Base-by-base conservation (phyloP, 805 yeast genomes). In the Alloascoidea africana region DNA sequence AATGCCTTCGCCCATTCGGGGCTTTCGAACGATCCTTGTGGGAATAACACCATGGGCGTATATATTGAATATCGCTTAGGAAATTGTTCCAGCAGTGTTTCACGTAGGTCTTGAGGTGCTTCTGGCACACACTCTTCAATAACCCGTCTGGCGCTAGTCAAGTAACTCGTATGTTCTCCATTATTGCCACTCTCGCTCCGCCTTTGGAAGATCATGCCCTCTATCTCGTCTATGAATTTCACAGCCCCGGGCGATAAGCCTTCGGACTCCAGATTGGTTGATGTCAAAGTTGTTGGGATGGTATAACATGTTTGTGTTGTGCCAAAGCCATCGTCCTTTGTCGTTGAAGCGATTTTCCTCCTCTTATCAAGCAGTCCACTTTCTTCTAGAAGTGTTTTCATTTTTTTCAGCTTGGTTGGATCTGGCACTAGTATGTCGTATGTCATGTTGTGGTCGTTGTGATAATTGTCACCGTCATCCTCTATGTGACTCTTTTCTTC, bases 11-110 rank as follows among this genome's bases (percentile, higher is more conserved):
- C 36, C 74, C 75, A 69, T 15, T 18, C 37, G 0, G 36, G 43
- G 30, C 56, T 41, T 16, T 61, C 65, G 44, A 73, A 70, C 0
- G 75, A 59, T 3, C 55, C 59, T 1, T 66, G 46, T 36, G 68
- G 65, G 34, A 79, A 62, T 6, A 80, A 54, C 2, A 77, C 51
- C 63, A 80, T 51, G 0, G 84, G 82, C 1, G 71, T 67, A 47
- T 80, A 79, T 0, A 76, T 42, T 0, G 76, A 61, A 65, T 74
- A 77, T 45, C 71, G 67, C 35, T 62, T 65, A 1, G 82, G 82
- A 5, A 45, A 23, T 27, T 16, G 17, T 14, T 5, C 14, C 33
- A 38, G n/a, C 5, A 6, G 5, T 16, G 6, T 11, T 17, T 14
- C 17, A 17, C 14, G 17, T 37, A 5, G 6, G 5, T 5, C n/a